phyloP scores from a whole-genome alignment of 176 grass and related monocot species.

The Zizania latifolia region DNA sequence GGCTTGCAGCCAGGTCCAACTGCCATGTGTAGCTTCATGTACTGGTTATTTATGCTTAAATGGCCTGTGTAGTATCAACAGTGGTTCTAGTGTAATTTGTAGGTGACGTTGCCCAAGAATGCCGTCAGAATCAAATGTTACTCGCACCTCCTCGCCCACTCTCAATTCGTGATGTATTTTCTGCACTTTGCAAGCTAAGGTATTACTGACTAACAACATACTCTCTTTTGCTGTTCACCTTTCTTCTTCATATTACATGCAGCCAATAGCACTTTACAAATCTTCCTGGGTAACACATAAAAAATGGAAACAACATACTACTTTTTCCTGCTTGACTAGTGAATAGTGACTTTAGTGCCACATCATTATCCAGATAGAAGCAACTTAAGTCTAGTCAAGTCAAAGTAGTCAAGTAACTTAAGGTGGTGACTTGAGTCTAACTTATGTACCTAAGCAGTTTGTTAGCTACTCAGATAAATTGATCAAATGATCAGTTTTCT shows the following conservation, averaged over 20 bases:
- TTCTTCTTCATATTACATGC: slow-evolving; percentile 3
- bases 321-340: background rate
- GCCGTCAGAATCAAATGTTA: slow-evolving; percentile 78
- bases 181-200: slow-evolving; percentile 74
- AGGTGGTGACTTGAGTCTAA: slow-evolving; percentile 7
- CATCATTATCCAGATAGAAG: slow-evolving; percentile 11
- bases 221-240: background rate
- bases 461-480: background rate
- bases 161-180: slow-evolving; percentile 64
- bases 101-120: slow-evolving; percentile 94
- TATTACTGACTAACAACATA: slow-evolving; percentile 25
- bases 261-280: background rate
- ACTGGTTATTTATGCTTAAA: slow-evolving; percentile 11
- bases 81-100: slow-evolving; percentile 26
- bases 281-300: background rate
- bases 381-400: background rate
- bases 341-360: background rate
- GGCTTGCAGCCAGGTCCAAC: background rate
- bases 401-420: background rate
- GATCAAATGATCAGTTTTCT: slow-evolving; percentile 4
- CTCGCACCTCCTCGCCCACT: slow-evolving; percentile 77
- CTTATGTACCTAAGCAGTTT: background rate
- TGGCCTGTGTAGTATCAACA: slow-evolving; percentile 12
- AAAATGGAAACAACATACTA: slow-evolving; percentile 8
- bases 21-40: slow-evolving; percentile 16